These are phyloP conservation scores for Primulina huaijiensis DNA, from an alignment of 257 asterid species.

Conservation along the genomic window DNA sequence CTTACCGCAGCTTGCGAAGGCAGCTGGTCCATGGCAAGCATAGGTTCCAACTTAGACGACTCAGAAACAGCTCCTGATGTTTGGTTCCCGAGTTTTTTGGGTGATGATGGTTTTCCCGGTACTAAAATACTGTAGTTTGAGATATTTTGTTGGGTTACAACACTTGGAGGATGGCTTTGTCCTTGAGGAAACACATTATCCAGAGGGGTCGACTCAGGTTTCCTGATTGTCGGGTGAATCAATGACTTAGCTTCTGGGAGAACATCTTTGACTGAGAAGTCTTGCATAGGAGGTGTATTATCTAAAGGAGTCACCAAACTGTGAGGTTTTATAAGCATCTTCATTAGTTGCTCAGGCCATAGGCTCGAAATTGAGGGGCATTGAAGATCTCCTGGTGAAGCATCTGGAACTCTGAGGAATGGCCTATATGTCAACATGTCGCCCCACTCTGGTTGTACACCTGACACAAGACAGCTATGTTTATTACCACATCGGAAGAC, in stretches of 20 bases:
- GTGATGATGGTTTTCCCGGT: constrained; percentile 22
- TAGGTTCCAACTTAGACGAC: constrained; percentile 22
- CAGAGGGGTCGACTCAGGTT: constrained; percentile 29
- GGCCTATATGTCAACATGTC: constrained; percentile 46
- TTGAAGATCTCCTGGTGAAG: constrained; percentile 39
- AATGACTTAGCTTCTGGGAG: constrained; percentile 34
- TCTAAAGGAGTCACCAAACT: too few species aligned
- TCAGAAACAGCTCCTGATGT: constrained; percentile 18
- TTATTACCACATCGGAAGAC: not conserved
- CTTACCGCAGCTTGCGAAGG: constrained; percentile 14
- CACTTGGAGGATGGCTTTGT: constrained; percentile 27
- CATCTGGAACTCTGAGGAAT: constrained; percentile 34
- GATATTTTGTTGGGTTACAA: constrained; percentile 25
- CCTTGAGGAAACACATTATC: constrained; percentile 9
- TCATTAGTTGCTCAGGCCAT: constrained; percentile 82
- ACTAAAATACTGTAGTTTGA: constrained; percentile 21
- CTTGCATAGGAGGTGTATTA: too few species aligned
- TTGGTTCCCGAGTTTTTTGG: constrained; percentile 32
- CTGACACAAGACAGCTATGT: constrained; percentile 30
- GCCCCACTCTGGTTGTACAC: constrained; percentile 72
- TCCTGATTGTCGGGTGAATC: constrained; percentile 32
- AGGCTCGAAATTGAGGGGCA: constrained; percentile 52
- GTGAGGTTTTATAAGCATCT: constrained; percentile 10
- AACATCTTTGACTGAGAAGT: constrained; percentile 22
- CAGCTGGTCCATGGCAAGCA: constrained; percentile 34